Evolutionary conservation across 768 basidiomycete species (phyloP), one percentile per base, ranked within the genome.

Genomic region (Psilocybe azurescens): DNA sequence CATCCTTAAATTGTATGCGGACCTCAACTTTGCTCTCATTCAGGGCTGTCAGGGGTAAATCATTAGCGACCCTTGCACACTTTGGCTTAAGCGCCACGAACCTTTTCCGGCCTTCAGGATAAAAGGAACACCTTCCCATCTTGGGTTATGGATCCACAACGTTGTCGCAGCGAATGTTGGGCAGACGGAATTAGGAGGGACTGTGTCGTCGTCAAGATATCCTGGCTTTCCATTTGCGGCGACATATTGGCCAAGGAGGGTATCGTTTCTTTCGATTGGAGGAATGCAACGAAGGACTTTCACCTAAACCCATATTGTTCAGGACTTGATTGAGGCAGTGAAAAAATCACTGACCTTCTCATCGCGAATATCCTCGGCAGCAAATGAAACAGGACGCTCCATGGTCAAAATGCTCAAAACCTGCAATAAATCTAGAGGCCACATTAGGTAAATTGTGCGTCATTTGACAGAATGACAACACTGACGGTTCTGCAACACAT

Each of bases 21-120:
- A 99, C 90, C 78, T 98, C 97, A 58, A 98, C 96, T 81, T 99
- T 99, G 74, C 94, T 93, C 77, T 99, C 97, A 79, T 99, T 97
- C 62, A 99, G 79, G 4, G 97, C 96, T 97, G 70, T 4, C 13
- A 56, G 9, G 39, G 28, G 18, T 49, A 63, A 41, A 53, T 50
- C 44, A 65, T 6, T 51, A 44, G 10, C n/a, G 47, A 36, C 51
- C 53, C 38, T 51, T 54, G 30, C 20, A 49, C 47, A n/a, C 33
- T 48, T 30, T 24, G 36, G 28, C 39, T 29, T 30, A 55, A 38
- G 30, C 48, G 28, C 30, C 59, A 53, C 20, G 30, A 68, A 92
- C 95, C 96, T 85, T 99, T 99, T 56, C 97, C 97, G 24, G 97
- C 97, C 79, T 96, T 98, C 67, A 99, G 83, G 71, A 99, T 95